Conservation (phyloP, 768 basidiomycete species). For the Rhodotorula paludigena region DNA sequence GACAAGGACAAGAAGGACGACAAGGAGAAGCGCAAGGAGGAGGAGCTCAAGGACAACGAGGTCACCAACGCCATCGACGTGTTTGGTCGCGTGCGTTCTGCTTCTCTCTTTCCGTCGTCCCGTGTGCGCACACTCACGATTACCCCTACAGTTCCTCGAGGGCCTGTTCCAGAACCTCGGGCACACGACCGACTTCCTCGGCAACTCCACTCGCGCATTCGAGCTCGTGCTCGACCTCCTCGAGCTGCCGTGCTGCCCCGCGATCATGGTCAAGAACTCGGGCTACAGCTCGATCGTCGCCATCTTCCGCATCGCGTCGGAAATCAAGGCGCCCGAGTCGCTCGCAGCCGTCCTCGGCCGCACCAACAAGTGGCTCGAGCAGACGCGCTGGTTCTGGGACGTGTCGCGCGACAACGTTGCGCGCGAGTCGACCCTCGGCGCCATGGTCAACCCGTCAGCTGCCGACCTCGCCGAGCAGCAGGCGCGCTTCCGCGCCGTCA, state of each 20-base stretch:
- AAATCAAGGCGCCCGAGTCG: slow-evolving; percentile 73
- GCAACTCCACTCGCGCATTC: slow-evolving; percentile 56
- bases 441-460: slow-evolving; percentile 43
- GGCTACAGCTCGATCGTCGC: slow-evolving; percentile 82
- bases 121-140: neutral
- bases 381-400: slow-evolving; percentile 70
- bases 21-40: slow-evolving; percentile 40
- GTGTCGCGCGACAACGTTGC: neutral
- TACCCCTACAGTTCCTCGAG: slow-evolving; percentile 66
- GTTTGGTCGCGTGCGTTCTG: slow-evolving; percentile 23
- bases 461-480: slow-evolving; percentile 56
- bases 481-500: slow-evolving; percentile 63
- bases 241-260: slow-evolving; percentile 77
- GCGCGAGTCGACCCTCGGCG: slow-evolving; percentile 22
- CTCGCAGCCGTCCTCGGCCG: slow-evolving; percentile 64
- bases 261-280: slow-evolving; percentile 76
- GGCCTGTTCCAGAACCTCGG: slow-evolving; percentile 87
- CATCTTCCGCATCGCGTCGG: slow-evolving; percentile 81
- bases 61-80: slow-evolving; percentile 48
- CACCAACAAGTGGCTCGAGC: slow-evolving; percentile 63
- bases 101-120: too few relatives aligned
- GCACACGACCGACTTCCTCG: slow-evolving; percentile 85
- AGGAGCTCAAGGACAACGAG: slow-evolving; percentile 35
- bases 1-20: slow-evolving; percentile 18
- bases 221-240: slow-evolving; percentile 69